Conservation (phyloP, 768 basidiomycete species). For the Fibroporia radiculosa region DNA sequence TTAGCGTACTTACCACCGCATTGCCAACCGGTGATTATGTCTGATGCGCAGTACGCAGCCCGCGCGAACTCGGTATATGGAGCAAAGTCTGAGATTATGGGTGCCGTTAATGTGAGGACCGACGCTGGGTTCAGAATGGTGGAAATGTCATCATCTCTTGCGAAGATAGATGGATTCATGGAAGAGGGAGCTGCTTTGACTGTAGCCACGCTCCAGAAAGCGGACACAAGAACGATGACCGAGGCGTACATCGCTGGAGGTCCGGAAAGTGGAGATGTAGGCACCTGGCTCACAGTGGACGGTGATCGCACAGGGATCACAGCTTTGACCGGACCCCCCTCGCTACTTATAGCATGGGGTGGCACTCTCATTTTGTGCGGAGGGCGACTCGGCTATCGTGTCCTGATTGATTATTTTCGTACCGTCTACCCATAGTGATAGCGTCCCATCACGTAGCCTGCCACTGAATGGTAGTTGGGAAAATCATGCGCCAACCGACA, state of each 20-base stretch:
- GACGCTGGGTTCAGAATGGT: not conserved
- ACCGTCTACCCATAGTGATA: too few species aligned
- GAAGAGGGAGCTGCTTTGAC: not conserved
- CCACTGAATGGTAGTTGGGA: too few species aligned
- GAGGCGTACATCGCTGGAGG: not conserved
- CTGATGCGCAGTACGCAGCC: constrained; percentile 44
- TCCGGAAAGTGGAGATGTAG: too few species aligned
- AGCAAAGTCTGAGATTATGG: constrained; percentile 29
- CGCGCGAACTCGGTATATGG: constrained; percentile 47
- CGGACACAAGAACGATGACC: not conserved
- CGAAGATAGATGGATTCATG: not conserved
- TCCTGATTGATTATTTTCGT: too few species aligned
- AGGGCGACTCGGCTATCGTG: too few species aligned
- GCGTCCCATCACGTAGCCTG: too few species aligned
- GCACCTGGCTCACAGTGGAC: too few species aligned
- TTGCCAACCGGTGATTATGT: constrained; percentile 29
- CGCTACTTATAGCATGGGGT: too few species aligned
- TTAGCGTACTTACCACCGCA: constrained; percentile 33
- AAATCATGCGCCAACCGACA: too few species aligned
- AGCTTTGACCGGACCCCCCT: too few species aligned
- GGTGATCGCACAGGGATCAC: too few species aligned
- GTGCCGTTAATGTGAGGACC: constrained; percentile 17
- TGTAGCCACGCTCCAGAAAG: not conserved
- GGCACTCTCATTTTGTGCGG: too few species aligned
- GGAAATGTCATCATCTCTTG: not conserved